Evolutionary conservation across 768 basidiomycete species (phyloP), one percentile per base, ranked within the genome.

Genomic region (Auriscalpium microsporum): DNA sequence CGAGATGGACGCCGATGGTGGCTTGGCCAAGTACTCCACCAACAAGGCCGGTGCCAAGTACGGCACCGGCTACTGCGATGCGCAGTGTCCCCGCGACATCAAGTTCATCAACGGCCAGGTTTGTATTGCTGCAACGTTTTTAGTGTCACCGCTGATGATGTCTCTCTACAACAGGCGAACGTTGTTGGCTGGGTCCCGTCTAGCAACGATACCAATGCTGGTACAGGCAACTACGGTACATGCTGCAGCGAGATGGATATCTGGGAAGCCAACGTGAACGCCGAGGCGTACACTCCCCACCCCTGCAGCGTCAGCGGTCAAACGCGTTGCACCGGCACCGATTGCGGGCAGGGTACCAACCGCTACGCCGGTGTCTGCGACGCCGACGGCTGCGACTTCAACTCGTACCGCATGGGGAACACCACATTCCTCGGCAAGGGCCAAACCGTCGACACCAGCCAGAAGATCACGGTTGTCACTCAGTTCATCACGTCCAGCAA

Each of bases 1-100:
- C 52, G 73, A 78, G 67, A 83, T 82, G 81, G 79, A 78, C 62
- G 73, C 73, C 10, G 78, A 81, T 61, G 80, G 80, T 71, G 80
- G 79, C 40, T 44, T 73, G 58, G 58, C 78, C 53, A 71, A 72
- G 61, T 78, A 69, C 70, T 56, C 78, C 17, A 70, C 60, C 65
- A 81, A 82, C 75, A 77, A 76, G 73, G 78, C 79, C 52, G 79
- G 79, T 62, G 78, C 80, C 63, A 75, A 78, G 66, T 83, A 77
- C 68, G 80, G 81, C 48, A 81, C 80, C n/a, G 82, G 82, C 11
- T 83, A 83, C 68, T 82, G 82, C 66, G 81, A 83, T 65, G 75
- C 81, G n/a, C 80, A 82, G 65, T 81, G 80, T 68, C 79, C 79
- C 2, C 72, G 72, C 42, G 80, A 81, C 64, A 68, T 81, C 69